Evolutionary conservation across 2,329 filamentous ascomycete genomes (phyloP).

Genomic region (Tolypocladium capitatum): DNA sequence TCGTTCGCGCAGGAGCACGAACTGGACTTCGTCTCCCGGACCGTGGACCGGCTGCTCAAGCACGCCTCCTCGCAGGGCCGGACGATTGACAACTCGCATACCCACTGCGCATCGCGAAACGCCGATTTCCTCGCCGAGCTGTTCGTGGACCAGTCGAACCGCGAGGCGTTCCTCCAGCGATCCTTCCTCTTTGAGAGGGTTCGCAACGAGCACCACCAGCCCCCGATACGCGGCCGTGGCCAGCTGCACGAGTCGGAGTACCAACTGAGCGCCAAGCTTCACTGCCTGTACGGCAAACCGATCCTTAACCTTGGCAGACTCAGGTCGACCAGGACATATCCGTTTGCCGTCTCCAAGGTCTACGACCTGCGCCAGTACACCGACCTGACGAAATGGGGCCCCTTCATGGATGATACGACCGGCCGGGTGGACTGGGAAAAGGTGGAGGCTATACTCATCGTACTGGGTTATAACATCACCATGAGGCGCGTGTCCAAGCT

Average conservation of each 20-base stretch:
- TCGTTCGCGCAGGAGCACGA: constrained; percentile 21
- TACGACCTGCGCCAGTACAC: constrained; percentile 64
- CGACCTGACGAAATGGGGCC: constrained; percentile 50
- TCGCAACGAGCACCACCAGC: constrained; percentile 22
- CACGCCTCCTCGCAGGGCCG: constrained; percentile 25
- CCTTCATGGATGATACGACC: constrained; percentile 51
- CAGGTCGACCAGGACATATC: constrained; percentile 30
- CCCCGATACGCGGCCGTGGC: constrained; percentile 3
- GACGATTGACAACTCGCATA: constrained; percentile 16
- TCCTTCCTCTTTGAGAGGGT: constrained; percentile 52
- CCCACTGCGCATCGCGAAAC: constrained; percentile 33
- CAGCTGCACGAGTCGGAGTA: constrained; percentile 18
- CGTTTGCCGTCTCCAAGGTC: constrained; percentile 53
- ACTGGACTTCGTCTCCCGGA: constrained; percentile 33
- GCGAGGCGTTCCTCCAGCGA: constrained; percentile 46
- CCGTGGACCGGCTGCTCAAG: constrained; percentile 31
- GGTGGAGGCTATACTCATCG: constrained; percentile 60
- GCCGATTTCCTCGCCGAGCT: constrained; percentile 28
- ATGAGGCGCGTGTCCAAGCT: constrained; percentile 32
- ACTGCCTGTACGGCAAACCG: constrained; percentile 55
- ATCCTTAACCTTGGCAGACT: constrained; percentile 26
- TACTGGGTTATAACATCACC: constrained; percentile 49
- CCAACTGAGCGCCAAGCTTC: constrained; percentile 57
- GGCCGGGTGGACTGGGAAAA: constrained; percentile 66
- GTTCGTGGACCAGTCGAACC: constrained; percentile 34